Conservation (phyloP, 805 yeast genomes). For the Kazachstania kunashirensis region DNA sequence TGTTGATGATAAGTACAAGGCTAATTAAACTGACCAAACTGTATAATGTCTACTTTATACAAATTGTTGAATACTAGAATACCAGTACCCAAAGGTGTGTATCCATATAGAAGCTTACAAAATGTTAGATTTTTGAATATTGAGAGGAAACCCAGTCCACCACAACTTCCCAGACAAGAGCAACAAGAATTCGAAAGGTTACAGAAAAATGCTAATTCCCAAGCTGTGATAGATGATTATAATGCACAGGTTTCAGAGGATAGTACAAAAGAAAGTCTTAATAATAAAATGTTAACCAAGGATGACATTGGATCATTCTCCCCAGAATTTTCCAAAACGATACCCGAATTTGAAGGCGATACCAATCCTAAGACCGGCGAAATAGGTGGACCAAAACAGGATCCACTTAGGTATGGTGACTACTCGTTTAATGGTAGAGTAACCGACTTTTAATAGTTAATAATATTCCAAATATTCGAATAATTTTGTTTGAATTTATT, state of each 20-base stretch:
- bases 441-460: conserved; percentile 61
- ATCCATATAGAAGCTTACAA: no score
- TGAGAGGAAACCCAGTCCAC: conserved; percentile 25
- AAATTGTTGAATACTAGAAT: no score
- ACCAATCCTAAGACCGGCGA: conserved; percentile 91
- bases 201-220: conserved; percentile 71
- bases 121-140: conserved; percentile 8
- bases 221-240: conserved; percentile 67
- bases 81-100: neutral
- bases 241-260: conserved; percentile 38
- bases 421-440: conserved; percentile 95
- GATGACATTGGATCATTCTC: conserved; percentile 56
- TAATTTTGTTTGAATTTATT: neutral
- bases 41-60: no score
- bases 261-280: conserved; percentile 23
- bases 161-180: conserved; percentile 27
- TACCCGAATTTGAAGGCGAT: conserved; percentile 94
- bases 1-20: no score
- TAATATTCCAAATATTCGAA: neutral
- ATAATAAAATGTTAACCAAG: conserved; percentile 31
- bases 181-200: conserved; percentile 79
- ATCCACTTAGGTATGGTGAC: conserved; percentile 83
- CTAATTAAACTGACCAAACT: no score
- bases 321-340: conserved; percentile 62
- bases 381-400: conserved; percentile 95